These are phyloP conservation scores for Sarcodon aspratus DNA, from an alignment of 768 basidiomycete genomes.

Conservation along the genomic window DNA sequence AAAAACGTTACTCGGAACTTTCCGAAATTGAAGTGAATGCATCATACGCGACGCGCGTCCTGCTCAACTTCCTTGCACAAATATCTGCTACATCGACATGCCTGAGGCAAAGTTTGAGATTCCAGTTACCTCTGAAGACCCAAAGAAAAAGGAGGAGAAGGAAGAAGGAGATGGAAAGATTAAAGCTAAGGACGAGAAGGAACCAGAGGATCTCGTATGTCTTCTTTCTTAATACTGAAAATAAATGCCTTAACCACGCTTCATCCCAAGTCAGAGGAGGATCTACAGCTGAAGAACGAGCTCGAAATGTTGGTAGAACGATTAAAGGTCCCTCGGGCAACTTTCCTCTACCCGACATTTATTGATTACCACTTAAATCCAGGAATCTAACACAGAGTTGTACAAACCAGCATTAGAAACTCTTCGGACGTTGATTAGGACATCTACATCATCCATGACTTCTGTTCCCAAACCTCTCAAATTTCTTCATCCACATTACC, in stretches of 20 bases:
- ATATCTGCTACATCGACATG: conserved; percentile 24
- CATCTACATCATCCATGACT: conserved; percentile 98
- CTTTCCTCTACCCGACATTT: neutral
- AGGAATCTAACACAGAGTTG: conserved; percentile 84
- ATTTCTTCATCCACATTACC: conserved; percentile 92
- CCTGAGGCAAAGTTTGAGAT: conserved; percentile 49
- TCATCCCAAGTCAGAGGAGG: conserved; percentile 76
- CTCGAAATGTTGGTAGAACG: conserved; percentile 96
- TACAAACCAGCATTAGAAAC: conserved; percentile 91
- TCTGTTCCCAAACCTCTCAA: conserved; percentile 98
- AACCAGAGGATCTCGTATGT: conserved; percentile 70
- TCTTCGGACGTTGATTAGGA: conserved; percentile 84
- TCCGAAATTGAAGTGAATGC: conserved; percentile 2
- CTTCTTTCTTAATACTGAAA: neutral
- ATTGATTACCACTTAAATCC: conserved; percentile 7
- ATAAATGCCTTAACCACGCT: neutral
- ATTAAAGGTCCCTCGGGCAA: conserved; percentile 52
- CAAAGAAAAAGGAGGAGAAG: conserved; percentile 40
- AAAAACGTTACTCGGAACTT: too few species aligned
- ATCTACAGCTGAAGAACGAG: conserved; percentile 84
- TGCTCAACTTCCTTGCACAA: conserved; percentile 4
- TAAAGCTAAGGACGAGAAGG: conserved; percentile 31
- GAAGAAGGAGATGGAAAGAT: conserved; percentile 30
- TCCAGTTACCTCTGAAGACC: conserved; percentile 61
- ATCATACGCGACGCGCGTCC: neutral